Base-by-base conservation (phyloP, 495 filamentous ascomycete species). In the Penicillium goetzii region DNA sequence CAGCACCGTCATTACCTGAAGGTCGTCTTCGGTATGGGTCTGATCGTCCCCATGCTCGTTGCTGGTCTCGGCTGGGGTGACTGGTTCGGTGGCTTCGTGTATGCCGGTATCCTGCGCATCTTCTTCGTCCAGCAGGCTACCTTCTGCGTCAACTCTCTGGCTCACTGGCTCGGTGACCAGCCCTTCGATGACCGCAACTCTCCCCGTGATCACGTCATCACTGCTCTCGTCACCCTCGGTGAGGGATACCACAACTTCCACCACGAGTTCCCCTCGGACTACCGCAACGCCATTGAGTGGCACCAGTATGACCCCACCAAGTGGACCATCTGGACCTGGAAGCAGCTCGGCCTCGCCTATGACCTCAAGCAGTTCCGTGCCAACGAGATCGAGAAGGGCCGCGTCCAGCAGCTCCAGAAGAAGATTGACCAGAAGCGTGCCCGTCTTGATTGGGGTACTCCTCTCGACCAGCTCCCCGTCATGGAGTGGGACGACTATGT, bases 211-310 rank as follows among this genome's bases (percentile, higher is more conserved):
- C 95, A 97, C 78, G 86, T 97, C 72, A 89, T 99, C 78, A 99
- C 95, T 49, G 95, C 95, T 53, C 80, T 99, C 14, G 91, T 96
- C 59, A 99, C 95, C 51, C 92, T 99, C 32, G 95, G 95, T 54
- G 95, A 99, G 78, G 95, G 95, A 56, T 99, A 99, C 83, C 93
- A 98, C 85, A 97, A 97, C 83, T 99, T 99, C 88, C 95, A 99
- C 83, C 95, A 99, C 85, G 95, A 99, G 75, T 99, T 99, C 82
- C 95, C 95, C 57, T 96, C 92, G 15, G 95, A 99, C 78, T 97
- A 97, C 89, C 92, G 95, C 74, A 99, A 99, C 77, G 95, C 94
- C 56, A 96, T 99, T 66, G 83, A 97, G 73, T 97, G 93, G 92
- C 90, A 90, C 83, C 95, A 99, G 83, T 99, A 99, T 72, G 95